phyloP scores from a whole-genome alignment of 1,139 yeast species.

The Arxiozyma slooffiae region DNA sequence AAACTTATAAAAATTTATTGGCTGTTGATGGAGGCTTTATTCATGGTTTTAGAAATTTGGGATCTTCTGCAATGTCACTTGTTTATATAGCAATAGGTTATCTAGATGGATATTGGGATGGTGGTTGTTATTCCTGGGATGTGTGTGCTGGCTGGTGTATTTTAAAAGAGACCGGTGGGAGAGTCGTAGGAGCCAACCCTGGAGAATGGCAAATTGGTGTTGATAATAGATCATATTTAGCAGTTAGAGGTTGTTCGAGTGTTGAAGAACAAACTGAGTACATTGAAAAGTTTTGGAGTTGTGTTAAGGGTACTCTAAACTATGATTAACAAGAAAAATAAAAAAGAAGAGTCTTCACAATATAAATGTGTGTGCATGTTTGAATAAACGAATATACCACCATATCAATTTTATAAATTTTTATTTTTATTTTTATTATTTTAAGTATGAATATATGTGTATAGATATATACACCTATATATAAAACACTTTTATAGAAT shows the following conservation, averaged over 20 bases:
- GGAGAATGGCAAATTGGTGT: conserved; percentile 39
- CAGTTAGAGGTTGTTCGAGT: conserved; percentile 43
- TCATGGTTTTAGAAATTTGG: conserved; percentile 49
- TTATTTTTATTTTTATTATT: too few relatives aligned
- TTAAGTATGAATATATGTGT: not conserved
- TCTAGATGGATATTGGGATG: conserved; percentile 53
- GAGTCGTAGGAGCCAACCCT: conserved; percentile 42
- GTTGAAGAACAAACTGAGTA: conserved; percentile 36
- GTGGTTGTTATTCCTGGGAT: conserved; percentile 57
- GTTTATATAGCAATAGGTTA: conserved; percentile 47
- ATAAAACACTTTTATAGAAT: conserved; percentile 1
- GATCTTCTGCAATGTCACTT: conserved; percentile 52
- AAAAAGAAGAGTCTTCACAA: not conserved
- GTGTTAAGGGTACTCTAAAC: conserved; percentile 36
- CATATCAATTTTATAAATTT: too few relatives aligned
- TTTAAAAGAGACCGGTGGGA: conserved; percentile 47
- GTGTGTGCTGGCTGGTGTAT: conserved; percentile 58
- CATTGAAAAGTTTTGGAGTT: conserved; percentile 40
- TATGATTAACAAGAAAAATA: too few relatives aligned
- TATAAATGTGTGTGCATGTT: not conserved
- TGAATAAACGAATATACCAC: not conserved
- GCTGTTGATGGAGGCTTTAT: conserved; percentile 40
- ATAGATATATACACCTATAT: not conserved
- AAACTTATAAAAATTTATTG: conserved; percentile 38
- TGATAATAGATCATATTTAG: conserved; percentile 42